Base-by-base conservation (phyloP, 805 yeast genomes). In the Kuraishia floccosa region DNA sequence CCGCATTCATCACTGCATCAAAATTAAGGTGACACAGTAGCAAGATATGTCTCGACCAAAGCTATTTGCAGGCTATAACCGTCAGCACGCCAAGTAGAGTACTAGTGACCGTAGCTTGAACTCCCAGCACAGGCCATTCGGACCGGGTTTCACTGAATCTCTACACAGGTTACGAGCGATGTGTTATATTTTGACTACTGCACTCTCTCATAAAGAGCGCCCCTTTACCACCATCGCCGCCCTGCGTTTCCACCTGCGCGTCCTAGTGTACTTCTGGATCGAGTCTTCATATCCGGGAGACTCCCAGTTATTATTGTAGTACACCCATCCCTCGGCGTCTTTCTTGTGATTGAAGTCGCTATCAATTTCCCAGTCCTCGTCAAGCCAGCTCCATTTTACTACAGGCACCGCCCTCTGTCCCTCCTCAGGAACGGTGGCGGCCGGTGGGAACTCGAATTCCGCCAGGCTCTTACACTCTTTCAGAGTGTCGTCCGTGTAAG, bases 301-400 rank as follows among this genome's bases (percentile, higher is more conserved):
- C 5, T 49, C 52, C 82, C 82, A 74, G 23, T 55, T 55, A 32
- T 56, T 62, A 41, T 71, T 74, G 42, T 51, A 68, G 39, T 66
- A 74, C 0, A 55, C 52, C 82, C 82, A 74, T 0, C 76, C 78
- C 1, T 58, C 60, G 10, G 44, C 42, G 24, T 54, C 46, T 31
- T 54, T 55, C 4, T 49, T 46, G 27, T 55, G 56, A 32, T 59
- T 58, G 40, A 49, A 60, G 12, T 54, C 61, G 7, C 39, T 25
- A 35, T 71, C 77, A 5, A 68, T 36, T 7, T 44, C 42, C 82
- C 82, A 74, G 2, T 44, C 35, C 10, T 50, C 60, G 30, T 72
- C 80, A 11, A 68, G 35, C 82, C 82, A 74, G 34, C 56, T 60
- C 80, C 80, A 74, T 28, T 52, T 58, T n/a, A n/a, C n/a, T n/a